A percentile compares a stretch with the other conserved stretches of the same genome.
Evolutionary conservation across 208 protist genomes (phyloP).

Genomic region (Paratrypanosoma confusum): DNA sequence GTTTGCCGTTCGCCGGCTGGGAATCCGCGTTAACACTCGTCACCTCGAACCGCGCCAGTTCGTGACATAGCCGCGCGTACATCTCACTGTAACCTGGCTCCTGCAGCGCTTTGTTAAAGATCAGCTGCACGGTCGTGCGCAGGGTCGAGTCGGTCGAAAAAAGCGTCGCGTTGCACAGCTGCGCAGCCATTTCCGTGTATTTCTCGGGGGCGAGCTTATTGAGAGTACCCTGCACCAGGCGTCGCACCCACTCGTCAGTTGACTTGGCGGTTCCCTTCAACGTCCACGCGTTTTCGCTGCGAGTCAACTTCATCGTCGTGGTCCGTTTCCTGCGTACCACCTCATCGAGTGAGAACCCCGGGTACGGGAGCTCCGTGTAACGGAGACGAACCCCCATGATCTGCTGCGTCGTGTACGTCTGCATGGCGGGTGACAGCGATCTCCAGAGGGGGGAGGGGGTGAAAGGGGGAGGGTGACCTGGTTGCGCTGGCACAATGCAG

Average conservation of each 20-base stretch:
- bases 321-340: constrained; percentile 40
- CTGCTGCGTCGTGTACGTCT: constrained; percentile 61
- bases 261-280: constrained; percentile 53
- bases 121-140: constrained; percentile 47
- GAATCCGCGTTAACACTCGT: constrained; percentile 18
- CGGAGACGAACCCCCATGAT: constrained; percentile 61
- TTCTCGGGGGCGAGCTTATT: constrained; percentile 78
- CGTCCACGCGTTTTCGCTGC: constrained; percentile 73
- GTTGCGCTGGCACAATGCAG: too few relatives aligned
- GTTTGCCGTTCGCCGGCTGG: constrained; percentile 39
- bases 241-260: constrained; percentile 70
- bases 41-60: constrained; percentile 68
- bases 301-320: constrained; percentile 60
- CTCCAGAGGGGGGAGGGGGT: too few relatives aligned
- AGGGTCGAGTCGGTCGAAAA: constrained; percentile 50
- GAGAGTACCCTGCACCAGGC: constrained; percentile 63
- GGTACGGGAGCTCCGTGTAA: constrained; percentile 72
- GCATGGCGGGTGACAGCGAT: too few relatives aligned
- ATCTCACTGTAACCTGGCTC: constrained; percentile 77
- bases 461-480: too few relatives aligned
- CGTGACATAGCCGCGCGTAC: constrained; percentile 70
- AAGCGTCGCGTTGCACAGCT: constrained; percentile 48
- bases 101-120: constrained; percentile 77
- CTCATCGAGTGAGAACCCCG: constrained; percentile 79
- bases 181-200: constrained; percentile 45